Base-by-base conservation (phyloP, 129 eudicot species). In the Ambrosia artemisiifolia region DNA sequence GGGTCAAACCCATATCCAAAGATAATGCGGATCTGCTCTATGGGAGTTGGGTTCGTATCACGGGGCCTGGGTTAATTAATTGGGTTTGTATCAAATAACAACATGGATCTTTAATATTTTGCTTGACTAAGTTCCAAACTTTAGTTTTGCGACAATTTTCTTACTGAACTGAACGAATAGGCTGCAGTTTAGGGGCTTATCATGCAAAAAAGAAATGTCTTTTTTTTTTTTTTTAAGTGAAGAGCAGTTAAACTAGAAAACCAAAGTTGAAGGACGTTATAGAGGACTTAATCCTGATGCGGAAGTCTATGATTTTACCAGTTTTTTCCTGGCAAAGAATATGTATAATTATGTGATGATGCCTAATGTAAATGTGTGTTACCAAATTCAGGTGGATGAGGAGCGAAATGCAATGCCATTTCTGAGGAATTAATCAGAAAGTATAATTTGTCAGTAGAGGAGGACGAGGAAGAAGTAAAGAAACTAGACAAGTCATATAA, bases 391-490 rank as follows among this genome's bases (percentile, higher is more conserved):
- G 99, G 88, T 94, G 72, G 99, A 94, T 30, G 96, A 88, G 63
- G 84, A 85, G 68, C 85, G 99, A 43, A 79, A 83, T n/a, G n/a
- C n/a, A n/a, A n/a, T 83, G 87, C 64, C 64, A 85, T 84, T 59
- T 88, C 97, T 65, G 90, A 86, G 65, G 80, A 75, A 30, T 88
- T 96, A 64, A 74, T 83, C 12, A 70, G 71, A 70, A 88, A 86
- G 88, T 83, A 95, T 70, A 80, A 88, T 65, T 34, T 74, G 68
- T 89, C 93, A 50, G 61, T 87, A 44, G 97, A 95, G n/a, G n/a
- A n/a, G 47, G 87, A 95, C 72, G 96, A 88, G 75, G 96, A 91
- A 75, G 90, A 81, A 80, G 70, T 80, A 24, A 91, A 95, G 96
- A 94, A 85, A 78, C 80, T 91, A 54, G 99, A 95, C 74, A 95